Evolutionary conservation across 148 eudicot genomes (phyloP).

Genomic region (Vaccinium macrocarpon): DNA sequence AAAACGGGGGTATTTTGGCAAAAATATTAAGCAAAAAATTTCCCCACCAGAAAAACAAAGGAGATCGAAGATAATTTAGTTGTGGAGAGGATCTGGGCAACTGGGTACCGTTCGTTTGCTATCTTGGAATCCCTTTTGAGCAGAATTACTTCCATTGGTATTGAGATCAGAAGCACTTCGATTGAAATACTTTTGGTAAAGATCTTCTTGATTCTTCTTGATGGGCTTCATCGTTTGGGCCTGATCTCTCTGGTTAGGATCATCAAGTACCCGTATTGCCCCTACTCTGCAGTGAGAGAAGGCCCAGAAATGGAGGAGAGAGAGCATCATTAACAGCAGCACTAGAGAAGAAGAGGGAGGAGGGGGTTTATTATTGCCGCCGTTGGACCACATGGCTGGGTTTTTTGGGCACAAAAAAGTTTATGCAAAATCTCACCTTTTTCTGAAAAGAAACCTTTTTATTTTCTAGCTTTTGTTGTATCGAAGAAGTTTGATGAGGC

Average conservation of each 20-base stretch:
- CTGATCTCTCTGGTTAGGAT: neutral
- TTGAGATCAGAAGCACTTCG: conserved; percentile 26
- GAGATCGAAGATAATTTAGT: conserved; percentile 12
- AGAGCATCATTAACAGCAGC: conserved; percentile 26
- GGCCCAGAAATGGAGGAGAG: conserved; percentile 29
- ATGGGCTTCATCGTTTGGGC: neutral
- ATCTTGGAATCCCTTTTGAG: conserved; percentile 26
- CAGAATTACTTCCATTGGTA: neutral
- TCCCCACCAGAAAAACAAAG: neutral
- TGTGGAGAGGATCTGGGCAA: conserved; percentile 88
- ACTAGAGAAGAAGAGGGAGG: conserved; percentile 15
- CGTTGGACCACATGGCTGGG: conserved; percentile 41
- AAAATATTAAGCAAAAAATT: neutral
- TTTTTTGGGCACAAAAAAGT: conserved; percentile 26
- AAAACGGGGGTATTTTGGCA: conserved; percentile 90
- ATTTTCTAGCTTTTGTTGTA: neutral
- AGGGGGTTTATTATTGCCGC: conserved; percentile 27
- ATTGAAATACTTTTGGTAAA: conserved; percentile 39
- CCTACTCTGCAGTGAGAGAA: conserved; percentile 19
- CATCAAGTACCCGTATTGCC: conserved; percentile 32
- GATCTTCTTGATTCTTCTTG: conserved; percentile 16
- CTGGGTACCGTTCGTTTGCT: conserved; percentile 66
- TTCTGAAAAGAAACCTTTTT: neutral
- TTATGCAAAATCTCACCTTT: neutral
- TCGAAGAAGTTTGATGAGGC: neutral